These are phyloP conservation scores for Monosporascus sp. DNA, from an alignment of 2,329 filamentous ascomycete genomes.

Conservation along the genomic window DNA sequence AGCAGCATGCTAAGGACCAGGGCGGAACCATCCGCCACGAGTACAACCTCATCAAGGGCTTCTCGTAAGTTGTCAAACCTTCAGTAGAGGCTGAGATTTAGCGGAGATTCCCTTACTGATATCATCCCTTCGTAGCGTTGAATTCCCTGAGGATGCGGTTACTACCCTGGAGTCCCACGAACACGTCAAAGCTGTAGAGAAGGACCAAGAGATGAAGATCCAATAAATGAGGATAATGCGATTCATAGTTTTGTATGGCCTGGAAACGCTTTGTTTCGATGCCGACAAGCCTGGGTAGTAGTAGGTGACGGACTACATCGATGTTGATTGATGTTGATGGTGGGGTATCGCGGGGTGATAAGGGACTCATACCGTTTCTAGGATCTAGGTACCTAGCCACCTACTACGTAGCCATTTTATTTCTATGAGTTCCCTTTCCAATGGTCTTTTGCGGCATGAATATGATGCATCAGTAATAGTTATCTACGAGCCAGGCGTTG, in stretches of 20 bases:
- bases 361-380: background rate
- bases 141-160: constrained; percentile 63
- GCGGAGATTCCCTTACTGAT: too few relatives aligned
- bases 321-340: background rate
- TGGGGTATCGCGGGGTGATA: background rate
- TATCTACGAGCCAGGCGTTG: too few relatives aligned
- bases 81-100: too few relatives aligned
- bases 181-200: constrained; percentile 52
- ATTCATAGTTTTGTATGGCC: background rate
- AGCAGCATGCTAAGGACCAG: constrained; percentile 66
- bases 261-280: background rate
- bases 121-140: constrained; percentile 50
- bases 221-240: constrained; percentile 48
- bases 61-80: constrained; percentile 61
- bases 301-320: background rate
- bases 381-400: too few relatives aligned
- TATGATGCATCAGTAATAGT: too few relatives aligned
- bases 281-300: background rate
- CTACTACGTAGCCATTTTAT: too few relatives aligned
- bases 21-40: constrained; percentile 81
- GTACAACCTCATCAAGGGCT: constrained; percentile 84
- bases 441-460: too few relatives aligned
- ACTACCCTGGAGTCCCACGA: constrained; percentile 52
- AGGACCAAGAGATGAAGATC: constrained; percentile 63
- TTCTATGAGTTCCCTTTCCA: too few relatives aligned